phyloP scores from a whole-genome alignment of 2,329 filamentous ascomycete genomes.

The Boeremia exigua region DNA sequence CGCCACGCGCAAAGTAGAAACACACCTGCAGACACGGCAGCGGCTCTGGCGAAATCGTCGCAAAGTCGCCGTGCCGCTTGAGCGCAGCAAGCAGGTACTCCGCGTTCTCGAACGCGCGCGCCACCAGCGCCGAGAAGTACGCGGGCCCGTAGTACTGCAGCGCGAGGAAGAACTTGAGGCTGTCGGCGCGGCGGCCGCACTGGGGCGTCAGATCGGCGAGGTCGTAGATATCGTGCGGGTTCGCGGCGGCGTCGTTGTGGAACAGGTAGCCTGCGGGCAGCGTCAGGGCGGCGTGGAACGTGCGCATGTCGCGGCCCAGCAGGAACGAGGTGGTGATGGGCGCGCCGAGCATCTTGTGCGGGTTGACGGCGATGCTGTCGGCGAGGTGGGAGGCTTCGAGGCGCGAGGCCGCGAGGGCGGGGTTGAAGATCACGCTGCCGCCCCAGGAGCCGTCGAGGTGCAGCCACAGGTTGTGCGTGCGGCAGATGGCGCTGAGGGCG shows the following conservation, averaged over 20 bases:
- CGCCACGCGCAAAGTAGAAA: conserved; percentile 79
- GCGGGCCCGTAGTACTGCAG: conserved; percentile 87
- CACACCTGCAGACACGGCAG: conserved; percentile 88
- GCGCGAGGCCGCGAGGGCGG: conserved; percentile 65
- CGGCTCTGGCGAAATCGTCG: conserved; percentile 75
- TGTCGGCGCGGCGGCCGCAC: conserved; percentile 86
- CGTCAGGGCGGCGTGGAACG: conserved; percentile 85
- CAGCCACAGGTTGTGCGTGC: conserved; percentile 79
- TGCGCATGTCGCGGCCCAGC: conserved; percentile 73
- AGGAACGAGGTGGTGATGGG: conserved; percentile 92
- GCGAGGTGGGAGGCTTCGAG: conserved; percentile 75
- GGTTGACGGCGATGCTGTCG: conserved; percentile 85
- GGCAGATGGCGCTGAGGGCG: conserved; percentile 73
- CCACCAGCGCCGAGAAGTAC: conserved; percentile 70
- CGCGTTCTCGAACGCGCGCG: conserved; percentile 75
- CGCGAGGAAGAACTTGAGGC: conserved; percentile 82
- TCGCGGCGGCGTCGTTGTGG: conserved; percentile 43
- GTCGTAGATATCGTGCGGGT: conserved; percentile 71
- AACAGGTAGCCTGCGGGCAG: conserved; percentile 79
- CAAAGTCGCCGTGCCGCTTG: conserved; percentile 63
- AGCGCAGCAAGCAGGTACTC: conserved; percentile 70
- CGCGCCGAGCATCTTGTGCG: conserved; percentile 96
- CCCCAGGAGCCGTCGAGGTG: conserved; percentile 95
- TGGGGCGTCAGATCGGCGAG: conserved; percentile 91
- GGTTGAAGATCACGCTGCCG: conserved; percentile 75